Evolutionary conservation across 768 basidiomycete species (phyloP), one percentile per base, ranked within the genome.

Genomic region (Fistulinella prunicolor): DNA sequence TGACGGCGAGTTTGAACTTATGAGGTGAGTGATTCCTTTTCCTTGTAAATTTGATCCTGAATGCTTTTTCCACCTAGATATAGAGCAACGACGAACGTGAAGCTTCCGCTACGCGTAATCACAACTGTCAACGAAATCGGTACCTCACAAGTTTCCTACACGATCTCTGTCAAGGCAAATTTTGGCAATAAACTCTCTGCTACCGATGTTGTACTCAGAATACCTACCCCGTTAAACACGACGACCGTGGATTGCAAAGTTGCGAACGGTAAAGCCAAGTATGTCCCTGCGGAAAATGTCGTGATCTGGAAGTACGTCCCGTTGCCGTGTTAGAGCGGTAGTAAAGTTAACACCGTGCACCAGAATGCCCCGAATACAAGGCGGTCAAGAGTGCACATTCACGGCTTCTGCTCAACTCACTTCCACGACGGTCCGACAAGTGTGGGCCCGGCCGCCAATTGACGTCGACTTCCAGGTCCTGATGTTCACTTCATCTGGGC

Each of bases 391-490:
- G 68, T 80, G 83, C 55, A 91, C 91, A 0, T 80, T 98, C 47
- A 80, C 81, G 2, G 96, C 83, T 1, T 81, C 84, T 9, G 95
- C 93, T 6, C 78, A 80, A 28, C 73, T 98, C 52, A 91, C 94
- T 2, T 81, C 83, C 50, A 95, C 93, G 26, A 99, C 96, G 0
- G 79, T 83, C 50, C 85, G 93, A 28, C 94, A 97, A 77, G 85
- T 95, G 4, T 99, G 96, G 96, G 94, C 94, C 3, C 77, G 96
- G 46, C 96, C 96, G 16, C 96, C 96, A 7, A 98, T 99, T 61
- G 91, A 95, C 57, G 85, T 98, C 54, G 96, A 99, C 67, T 99
- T 99, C 71, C 93, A 94, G 72, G 96, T 99, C 48, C 77, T 99
- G 57, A 99, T 99, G 96, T 92, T 98, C 69, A 98, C 96, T 0